Evolutionary conservation across 345 rosid genomes (phyloP).

Genomic region (Jatropha curcas): DNA sequence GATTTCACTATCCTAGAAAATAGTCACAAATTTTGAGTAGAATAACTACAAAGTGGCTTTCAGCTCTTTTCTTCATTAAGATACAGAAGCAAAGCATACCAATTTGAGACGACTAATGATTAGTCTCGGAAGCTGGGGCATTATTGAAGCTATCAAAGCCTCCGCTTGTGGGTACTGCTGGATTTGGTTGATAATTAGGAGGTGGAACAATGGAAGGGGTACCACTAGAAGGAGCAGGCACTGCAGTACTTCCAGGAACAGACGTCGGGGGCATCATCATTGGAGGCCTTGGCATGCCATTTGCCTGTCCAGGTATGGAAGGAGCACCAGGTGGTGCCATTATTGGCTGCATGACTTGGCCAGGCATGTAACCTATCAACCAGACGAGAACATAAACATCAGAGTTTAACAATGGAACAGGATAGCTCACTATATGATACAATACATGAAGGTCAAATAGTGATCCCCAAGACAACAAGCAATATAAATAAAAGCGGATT

Average conservation of each 20-base stretch:
- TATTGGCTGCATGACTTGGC: conserved; percentile 66
- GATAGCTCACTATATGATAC: conserved; percentile 3
- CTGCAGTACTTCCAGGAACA: conserved; percentile 55
- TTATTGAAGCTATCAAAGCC: conserved; percentile 55
- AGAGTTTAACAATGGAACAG: not conserved
- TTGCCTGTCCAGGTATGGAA: conserved; percentile 63
- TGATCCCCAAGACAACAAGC: not conserved
- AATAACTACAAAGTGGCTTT: not conserved
- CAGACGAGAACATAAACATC: conserved; percentile 1
- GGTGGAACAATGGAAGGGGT: conserved; percentile 43
- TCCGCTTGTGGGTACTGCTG: conserved; percentile 52
- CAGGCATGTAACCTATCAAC: conserved; percentile 53
- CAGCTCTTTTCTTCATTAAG: conserved; percentile 2
- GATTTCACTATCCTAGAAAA: conserved; percentile 7
- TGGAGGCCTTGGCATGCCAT: conserved; percentile 73
- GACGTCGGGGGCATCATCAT: conserved; percentile 43
- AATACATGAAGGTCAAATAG: not conserved
- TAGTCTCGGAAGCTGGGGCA: conserved; percentile 26
- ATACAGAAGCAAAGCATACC: conserved; percentile 11
- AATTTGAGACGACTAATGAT: conserved; percentile 16
- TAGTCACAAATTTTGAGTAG: too few relatives aligned
- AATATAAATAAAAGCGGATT: too few relatives aligned
- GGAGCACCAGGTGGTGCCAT: conserved; percentile 95
- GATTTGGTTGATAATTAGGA: conserved; percentile 58
- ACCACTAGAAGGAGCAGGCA: conserved; percentile 54